phyloP scores from a whole-genome alignment of 108 stramenopile genomes.

The Cyclotella kingstonii region DNA sequence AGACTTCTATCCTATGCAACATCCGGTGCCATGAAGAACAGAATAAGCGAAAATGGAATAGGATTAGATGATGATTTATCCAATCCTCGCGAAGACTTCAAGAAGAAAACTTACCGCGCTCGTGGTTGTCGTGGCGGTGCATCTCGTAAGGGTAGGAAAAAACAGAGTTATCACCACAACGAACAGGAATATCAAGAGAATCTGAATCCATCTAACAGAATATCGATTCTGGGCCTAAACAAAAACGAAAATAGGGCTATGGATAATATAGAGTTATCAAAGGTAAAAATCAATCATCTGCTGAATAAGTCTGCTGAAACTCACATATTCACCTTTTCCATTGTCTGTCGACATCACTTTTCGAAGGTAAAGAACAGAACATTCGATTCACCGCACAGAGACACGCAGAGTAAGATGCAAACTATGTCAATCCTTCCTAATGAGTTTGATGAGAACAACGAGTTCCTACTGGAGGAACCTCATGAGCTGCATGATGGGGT shows the following conservation, averaged over 20 bases:
- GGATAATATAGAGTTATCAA: too few species aligned
- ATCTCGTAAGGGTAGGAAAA: conserved; percentile 42
- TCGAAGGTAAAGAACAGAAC: too few species aligned
- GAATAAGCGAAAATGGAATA: neutral
- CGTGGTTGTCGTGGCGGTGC: conserved; percentile 43
- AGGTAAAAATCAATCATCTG: too few species aligned
- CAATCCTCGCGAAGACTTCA: conserved; percentile 3
- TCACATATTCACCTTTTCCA: too few species aligned
- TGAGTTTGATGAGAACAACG: conserved; percentile 8
- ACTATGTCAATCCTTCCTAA: conserved; percentile 14
- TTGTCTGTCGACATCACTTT: too few species aligned
- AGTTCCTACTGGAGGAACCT: neutral
- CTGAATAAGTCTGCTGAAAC: too few species aligned
- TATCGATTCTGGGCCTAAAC: neutral
- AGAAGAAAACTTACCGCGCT: conserved; percentile 43
- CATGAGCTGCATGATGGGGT: neutral
- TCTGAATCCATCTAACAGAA: conserved; percentile 12
- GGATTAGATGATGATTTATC: neutral
- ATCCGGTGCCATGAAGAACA: conserved; percentile 1
- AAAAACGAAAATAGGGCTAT: neutral
- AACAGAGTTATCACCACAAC: conserved; percentile 1
- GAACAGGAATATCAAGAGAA: conserved; percentile 19
- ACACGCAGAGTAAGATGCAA: conserved; percentile 1
- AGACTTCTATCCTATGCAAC: conserved; percentile 9
- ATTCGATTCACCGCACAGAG: neutral